Evolutionary conservation across 2,329 filamentous ascomycete genomes (phyloP), one percentile per base, ranked within the genome.

Genomic region (Microsporum canis): DNA sequence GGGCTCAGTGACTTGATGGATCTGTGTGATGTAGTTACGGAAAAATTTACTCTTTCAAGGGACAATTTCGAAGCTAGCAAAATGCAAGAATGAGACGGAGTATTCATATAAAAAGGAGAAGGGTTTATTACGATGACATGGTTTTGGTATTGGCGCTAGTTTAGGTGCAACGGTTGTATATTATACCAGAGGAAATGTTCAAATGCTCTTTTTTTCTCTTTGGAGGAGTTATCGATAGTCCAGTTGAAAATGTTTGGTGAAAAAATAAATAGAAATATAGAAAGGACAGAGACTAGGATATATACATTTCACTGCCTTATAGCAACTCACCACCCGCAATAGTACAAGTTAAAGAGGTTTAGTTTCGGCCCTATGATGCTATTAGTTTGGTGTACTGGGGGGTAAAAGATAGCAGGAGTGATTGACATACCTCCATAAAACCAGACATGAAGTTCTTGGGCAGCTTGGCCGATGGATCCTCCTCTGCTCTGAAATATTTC

Each of bases 401-500:
- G 8, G 10, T 3, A 12, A 29, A 29, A 14, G 45, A 29, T 12
- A 10, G 45, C 8, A 29, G 10, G 27, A 31, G 51, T 43, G 23
- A 41, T 41, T 63, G 47, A 63, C 84, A 73, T 78, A 91, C 94
- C 88, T 97, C 90, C 70, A 99, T 80, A 80, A 99, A 99, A 57
- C 90, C 90, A 68, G 86, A 83, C 79, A 99, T 95, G 79, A 99
- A 99, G 79, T 84, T 94, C 70, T 84, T 84, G 43, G 92, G 92
- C 76, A 96, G 78, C 73, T 84, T 85, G 68, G 84, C 80, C 67
- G 80, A 89, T 74, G 80, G 88, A 75, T 84, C 89, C 80, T 85
- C 89, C 76, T 97, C 91, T 69, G 86, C 82, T 73, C 91, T 86
- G 82, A 97, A 99, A 78, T 96, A 99, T 70, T 94, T 91, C 83